Base-by-base conservation (phyloP, 306 rosid species). In the Echinosophora koreensis region DNA sequence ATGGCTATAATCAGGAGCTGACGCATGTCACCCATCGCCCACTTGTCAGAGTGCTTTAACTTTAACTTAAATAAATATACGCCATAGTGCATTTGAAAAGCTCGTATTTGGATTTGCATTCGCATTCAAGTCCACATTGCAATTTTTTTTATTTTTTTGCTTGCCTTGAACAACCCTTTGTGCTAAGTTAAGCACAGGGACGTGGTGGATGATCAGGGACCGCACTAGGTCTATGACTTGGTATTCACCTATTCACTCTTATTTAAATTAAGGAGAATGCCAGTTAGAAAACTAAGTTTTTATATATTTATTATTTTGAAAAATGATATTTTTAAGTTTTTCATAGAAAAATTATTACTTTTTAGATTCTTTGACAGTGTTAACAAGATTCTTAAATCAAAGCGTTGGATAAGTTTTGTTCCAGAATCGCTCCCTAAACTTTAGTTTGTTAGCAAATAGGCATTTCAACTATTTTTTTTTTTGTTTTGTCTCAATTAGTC, bases 51-150 rank as follows among this genome's bases (percentile, higher is more conserved):
- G 3, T 57, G 37, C 37, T 57, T 5, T 27, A 57, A 10, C 37
- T 11, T 2, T 28, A 30, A 59, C 41, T 30, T 1, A 28, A 37
- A 66, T 1, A 28, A 37, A 66, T 2, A 11, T 41, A 66, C 46
- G 55, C 18, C 11, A 12, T 16, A 66, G 38, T 44, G 38, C 55
- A 44, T 27, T 22, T 8, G 8, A 8, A 64, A 64, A 64, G 51
- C 51, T 64, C 32, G 32, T 49, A 16, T 64, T 38, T 66, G 22
- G 41, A 44, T 67, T 46, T 46, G 73, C 73, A 5, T 9, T 42
- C 30, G 16, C 55, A 66, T 70, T 39, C 56, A 11, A 5, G 2
- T 54, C 52, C 38, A 17, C 18, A 10, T 12, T 10, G 64, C 51
- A 41, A 9, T 0, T 11, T 35, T 3, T 3, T 35, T 3, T 3